Base-by-base conservation (phyloP, 192 early-diverging fungal genomes). In the Backusella morwellensis region DNA sequence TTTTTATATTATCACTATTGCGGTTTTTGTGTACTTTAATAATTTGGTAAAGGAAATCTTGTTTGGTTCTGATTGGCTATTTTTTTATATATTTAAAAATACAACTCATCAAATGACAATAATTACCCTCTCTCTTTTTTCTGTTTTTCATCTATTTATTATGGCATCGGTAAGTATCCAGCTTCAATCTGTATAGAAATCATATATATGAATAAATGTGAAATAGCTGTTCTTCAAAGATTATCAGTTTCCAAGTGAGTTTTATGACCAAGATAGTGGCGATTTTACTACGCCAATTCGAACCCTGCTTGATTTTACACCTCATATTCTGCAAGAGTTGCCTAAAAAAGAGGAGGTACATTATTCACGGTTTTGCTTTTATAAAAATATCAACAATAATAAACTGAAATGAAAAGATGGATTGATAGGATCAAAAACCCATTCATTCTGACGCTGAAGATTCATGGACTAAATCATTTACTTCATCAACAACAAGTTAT, bases 241-340 rank as follows among this genome's bases (percentile, higher is more conserved):
- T 72, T 86, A 86, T 66, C 76, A 77, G 4, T 88, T 86, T 47
- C 86, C 86, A 35, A 52, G 75, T 14, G 86, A 88, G 66, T 72
- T 88, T 35, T 88, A 86, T 42, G 78, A 88, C 63, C 77, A 74
- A 36, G 81, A 84, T 21, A 85, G 80, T 0, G 56, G 82, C 17
- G 81, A 84, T 35, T 88, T 88, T 69, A 82, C 85, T 35, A 63
- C 79, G 12, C 86, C 85, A 4, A 79, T 88, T 44, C 78, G 80
- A 2, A 86, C 85, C 19, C 72, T 88, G 21, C 73, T 88, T 19
- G 75, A 80, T 66, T 88, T 88, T 74, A 83, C 85, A 12, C 86
- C 86, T 0, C 85, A 86, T 66, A 88, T 88, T 72, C 77, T 88
- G 3, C 81, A 74, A 7, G 79, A 88, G 67, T 75, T 88, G 26